Percentiles rank a stretch among this genome's conserved stretches.
phyloP scores from a whole-genome alignment of 2,329 filamentous ascomycete genomes.

The Aspergillus calidoustus region DNA sequence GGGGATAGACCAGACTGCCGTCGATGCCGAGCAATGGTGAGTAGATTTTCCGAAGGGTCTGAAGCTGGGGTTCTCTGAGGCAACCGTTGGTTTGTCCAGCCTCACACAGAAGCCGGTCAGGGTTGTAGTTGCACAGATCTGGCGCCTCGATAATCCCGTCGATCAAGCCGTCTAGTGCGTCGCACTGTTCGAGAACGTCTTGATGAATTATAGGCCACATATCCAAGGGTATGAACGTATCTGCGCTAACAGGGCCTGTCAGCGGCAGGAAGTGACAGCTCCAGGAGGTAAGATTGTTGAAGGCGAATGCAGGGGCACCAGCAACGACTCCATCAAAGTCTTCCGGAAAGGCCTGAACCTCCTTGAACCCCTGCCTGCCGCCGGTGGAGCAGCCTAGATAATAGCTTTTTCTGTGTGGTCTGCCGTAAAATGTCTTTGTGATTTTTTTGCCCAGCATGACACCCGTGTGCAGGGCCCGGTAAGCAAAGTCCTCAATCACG shows the following conservation, averaged over 20 bases:
- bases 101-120: conserved; percentile 38
- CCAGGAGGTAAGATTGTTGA: conserved; percentile 48
- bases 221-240: conserved; percentile 23
- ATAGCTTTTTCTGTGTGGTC: conserved; percentile 13
- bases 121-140: conserved; percentile 37
- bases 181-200: conserved; percentile 43
- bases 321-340: conserved; percentile 49
- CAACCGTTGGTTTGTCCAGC: conserved; percentile 21
- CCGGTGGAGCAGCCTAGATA: conserved; percentile 17
- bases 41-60: conserved; percentile 17
- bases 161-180: conserved; percentile 36
- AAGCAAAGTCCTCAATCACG: conserved; percentile 11
- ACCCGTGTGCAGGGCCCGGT: conserved; percentile 15
- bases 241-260: conserved; percentile 37
- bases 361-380: conserved; percentile 12
- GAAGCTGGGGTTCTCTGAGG: conserved; percentile 20
- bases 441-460: conserved; percentile 9
- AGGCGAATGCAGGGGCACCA: conserved; percentile 47
- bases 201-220: conserved; percentile 32
- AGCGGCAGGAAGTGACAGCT: conserved; percentile 41
- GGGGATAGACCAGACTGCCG: conserved; percentile 26
- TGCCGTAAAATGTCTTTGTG: conserved; percentile 9
- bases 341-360: conserved; percentile 8
- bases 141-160: conserved; percentile 47
- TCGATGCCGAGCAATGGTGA: conserved; percentile 16